A percentile compares a stretch with the other conserved stretches of the same genome.
These are phyloP conservation scores for Hortiboletus campestris DNA, from an alignment of 768 basidiomycete genomes.

Conservation along the genomic window DNA sequence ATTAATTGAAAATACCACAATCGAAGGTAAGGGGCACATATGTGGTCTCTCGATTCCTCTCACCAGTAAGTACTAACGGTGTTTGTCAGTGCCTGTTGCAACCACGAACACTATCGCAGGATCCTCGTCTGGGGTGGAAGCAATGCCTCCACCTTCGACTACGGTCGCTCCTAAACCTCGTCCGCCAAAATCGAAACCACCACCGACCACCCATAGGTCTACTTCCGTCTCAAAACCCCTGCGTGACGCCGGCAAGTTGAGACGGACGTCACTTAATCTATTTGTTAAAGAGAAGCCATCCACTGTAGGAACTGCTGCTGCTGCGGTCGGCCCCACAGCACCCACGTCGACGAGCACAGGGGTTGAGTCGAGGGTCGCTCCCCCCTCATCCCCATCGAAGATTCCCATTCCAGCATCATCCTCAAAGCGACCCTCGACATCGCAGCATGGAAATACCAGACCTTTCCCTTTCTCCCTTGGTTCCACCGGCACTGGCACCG, in stretches of 20 bases:
- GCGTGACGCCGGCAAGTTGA: conserved; percentile 18
- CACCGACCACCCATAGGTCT: neutral
- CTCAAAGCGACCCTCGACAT: conserved; percentile 10
- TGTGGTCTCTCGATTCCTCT: neutral
- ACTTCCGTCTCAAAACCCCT: conserved; percentile 13
- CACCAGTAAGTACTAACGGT: neutral
- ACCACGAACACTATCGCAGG: neutral
- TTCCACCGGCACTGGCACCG: neutral
- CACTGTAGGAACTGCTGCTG: too few relatives aligned
- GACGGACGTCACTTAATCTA: conserved; percentile 22
- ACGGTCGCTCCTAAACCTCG: conserved; percentile 1
- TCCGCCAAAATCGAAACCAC: conserved; percentile 5
- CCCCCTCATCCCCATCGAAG: conserved; percentile 27
- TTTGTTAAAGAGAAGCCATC: conserved; percentile 21
- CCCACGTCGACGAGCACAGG: conserved; percentile 6
- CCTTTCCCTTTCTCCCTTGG: conserved; percentile 6
- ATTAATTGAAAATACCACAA: neutral
- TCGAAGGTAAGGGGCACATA: conserved; percentile 1
- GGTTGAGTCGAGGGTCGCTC: conserved; percentile 6
- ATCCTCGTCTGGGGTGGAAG: neutral
- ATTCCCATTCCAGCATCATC: conserved; percentile 27
- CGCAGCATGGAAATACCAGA: conserved; percentile 6
- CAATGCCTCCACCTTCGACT: conserved; percentile 3
- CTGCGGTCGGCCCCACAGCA: neutral
- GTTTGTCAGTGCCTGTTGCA: neutral